Percentiles rank a stretch among this genome's conserved stretches.
phyloP scores from a whole-genome alignment of 257 asterid species.

The Cordia subcordata region DNA sequence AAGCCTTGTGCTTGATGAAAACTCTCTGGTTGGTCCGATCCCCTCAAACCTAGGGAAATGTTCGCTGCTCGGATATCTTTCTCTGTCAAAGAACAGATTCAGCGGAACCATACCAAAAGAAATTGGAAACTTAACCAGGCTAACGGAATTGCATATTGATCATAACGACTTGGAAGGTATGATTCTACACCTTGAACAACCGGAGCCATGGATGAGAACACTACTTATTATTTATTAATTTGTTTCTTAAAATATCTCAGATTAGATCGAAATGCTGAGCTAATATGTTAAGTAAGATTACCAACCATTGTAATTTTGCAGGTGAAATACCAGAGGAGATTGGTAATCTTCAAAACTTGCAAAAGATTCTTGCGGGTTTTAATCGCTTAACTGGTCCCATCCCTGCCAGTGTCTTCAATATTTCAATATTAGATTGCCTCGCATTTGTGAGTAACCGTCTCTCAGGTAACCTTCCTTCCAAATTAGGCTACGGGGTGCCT shows the following conservation, averaged over 20 bases:
- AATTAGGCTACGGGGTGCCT: conserved; percentile 12
- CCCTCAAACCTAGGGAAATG: conserved; percentile 29
- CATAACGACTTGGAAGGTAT: conserved; percentile 16
- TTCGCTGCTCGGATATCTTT: conserved; percentile 14
- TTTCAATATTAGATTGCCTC: conserved; percentile 18
- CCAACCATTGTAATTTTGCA: neutral
- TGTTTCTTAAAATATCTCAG: no score
- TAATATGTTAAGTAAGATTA: no score
- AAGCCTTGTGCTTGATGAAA: conserved; percentile 1
- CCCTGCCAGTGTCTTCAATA: conserved; percentile 28
- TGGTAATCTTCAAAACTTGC: neutral
- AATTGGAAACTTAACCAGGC: no score
- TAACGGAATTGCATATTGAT: conserved; percentile 16
- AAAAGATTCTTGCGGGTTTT: neutral
- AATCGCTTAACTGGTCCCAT: conserved; percentile 16
- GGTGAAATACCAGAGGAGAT: neutral
- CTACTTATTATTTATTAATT: no score
- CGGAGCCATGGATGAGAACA: no score
- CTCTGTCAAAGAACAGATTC: no score
- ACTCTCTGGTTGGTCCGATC: conserved; percentile 27
- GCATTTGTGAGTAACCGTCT: conserved; percentile 10
- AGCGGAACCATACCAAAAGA: no score
- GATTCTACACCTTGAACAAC: no score
- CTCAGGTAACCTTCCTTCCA: conserved; percentile 24
- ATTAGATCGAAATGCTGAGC: no score